These are phyloP conservation scores for Russula emetica DNA, from an alignment of 768 basidiomycete genomes.

Conservation along the genomic window DNA sequence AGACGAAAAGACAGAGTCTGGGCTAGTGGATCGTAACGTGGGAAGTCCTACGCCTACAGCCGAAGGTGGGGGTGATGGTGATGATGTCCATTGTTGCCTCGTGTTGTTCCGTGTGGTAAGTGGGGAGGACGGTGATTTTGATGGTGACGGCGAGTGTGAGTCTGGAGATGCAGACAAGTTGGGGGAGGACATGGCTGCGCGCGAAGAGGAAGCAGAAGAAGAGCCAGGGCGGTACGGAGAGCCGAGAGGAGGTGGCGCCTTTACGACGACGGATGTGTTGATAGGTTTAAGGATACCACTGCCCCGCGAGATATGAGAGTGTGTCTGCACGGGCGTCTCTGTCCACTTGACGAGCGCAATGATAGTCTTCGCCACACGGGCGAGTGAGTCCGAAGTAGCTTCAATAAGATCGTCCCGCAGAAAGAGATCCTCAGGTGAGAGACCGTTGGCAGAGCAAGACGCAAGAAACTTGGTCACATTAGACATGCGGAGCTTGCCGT, in stretches of 20 bases:
- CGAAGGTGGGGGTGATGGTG: conserved; percentile 4
- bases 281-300: conserved; percentile 32
- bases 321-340: conserved; percentile 48
- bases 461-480: conserved; percentile 79
- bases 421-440: conserved; percentile 61
- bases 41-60: conserved; percentile 11
- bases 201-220: conserved; percentile 32
- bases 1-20: conserved; percentile 13
- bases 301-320: conserved; percentile 45
- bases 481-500: conserved; percentile 57
- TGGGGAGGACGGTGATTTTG: background rate
- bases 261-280: conserved; percentile 33
- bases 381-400: conserved; percentile 54
- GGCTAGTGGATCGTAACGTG: conserved; percentile 18
- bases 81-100: conserved; percentile 12
- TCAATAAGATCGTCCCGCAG: conserved; percentile 64
- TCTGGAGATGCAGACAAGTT: conserved; percentile 43
- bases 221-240: conserved; percentile 19
- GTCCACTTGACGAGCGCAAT: conserved; percentile 60
- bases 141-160: conserved; percentile 7
- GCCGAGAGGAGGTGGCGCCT: conserved; percentile 21
- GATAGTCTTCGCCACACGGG: conserved; percentile 71
- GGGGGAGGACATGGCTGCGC: conserved; percentile 58
- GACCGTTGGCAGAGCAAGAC: conserved; percentile 63
- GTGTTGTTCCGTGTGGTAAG: conserved; percentile 27